These are phyloP conservation scores for Neurospora sp. DNA, from an alignment of 2,329 filamentous ascomycete species.

Conservation along the genomic window DNA sequence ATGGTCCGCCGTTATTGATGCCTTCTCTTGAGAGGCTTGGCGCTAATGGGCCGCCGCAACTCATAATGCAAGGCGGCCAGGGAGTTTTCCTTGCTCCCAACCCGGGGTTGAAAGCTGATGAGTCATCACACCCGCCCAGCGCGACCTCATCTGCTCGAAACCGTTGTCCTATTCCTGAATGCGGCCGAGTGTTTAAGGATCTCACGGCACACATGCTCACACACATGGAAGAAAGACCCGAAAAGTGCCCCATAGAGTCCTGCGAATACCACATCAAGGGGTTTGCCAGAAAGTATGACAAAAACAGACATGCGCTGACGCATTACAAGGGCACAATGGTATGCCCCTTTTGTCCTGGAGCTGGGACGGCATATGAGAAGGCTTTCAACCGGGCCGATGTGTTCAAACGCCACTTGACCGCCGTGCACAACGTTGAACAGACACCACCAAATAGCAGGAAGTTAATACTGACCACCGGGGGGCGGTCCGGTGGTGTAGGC, in stretches of 20 bases:
- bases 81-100: conserved; percentile 12
- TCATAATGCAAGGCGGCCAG: conserved; percentile 14
- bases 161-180: conserved; percentile 46
- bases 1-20: conserved; percentile 15
- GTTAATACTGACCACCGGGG: conserved; percentile 36
- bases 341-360: conserved; percentile 88
- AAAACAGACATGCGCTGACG: conserved; percentile 90
- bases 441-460: conserved; percentile 83
- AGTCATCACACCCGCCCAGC: conserved; percentile 4
- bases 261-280: conserved; percentile 94
- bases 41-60: conserved; percentile 9
- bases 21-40: conserved; percentile 14
- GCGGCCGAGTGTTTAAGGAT: conserved; percentile 51
- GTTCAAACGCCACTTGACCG: conserved; percentile 90
- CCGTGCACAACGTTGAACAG: conserved; percentile 89
- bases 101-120: conserved; percentile 12
- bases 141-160: conserved; percentile 20
- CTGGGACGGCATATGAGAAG: conserved; percentile 80
- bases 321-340: conserved; percentile 99
- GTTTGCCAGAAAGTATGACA: conserved; percentile 95
- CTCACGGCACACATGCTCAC: conserved; percentile 89
- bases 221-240: conserved; percentile 83
- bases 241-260: conserved; percentile 88
- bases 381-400: conserved; percentile 95
- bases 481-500: conserved; percentile 29